Evolutionary conservation across 352 stramenopile genomes (phyloP).

Genomic region (Phytophthora rubi): DNA sequence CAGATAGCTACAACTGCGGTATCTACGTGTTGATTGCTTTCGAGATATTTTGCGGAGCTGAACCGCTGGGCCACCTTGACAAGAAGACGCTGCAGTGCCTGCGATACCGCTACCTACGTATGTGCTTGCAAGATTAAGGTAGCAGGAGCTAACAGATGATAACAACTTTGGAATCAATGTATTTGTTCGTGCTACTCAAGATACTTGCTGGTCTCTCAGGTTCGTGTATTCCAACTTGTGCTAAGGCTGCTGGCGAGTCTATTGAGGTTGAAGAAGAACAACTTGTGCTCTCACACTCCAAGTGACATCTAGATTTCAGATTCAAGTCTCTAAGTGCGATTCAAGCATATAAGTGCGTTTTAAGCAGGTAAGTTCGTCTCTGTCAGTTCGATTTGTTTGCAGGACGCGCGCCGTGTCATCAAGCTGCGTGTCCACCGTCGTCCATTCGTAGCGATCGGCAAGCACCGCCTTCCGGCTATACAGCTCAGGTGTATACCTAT

Average conservation of each 20-base stretch:
- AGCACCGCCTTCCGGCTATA: too few relatives aligned
- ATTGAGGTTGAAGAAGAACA: background rate
- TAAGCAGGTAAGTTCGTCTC: too few relatives aligned
- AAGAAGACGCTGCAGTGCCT: background rate
- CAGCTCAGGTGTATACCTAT: too few relatives aligned
- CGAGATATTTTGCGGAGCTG: background rate
- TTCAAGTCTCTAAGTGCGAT: too few relatives aligned
- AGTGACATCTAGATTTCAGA: too few relatives aligned
- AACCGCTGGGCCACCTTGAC: background rate
- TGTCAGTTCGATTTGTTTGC: too few relatives aligned
- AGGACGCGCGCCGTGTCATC: too few relatives aligned
- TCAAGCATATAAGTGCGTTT: too few relatives aligned
- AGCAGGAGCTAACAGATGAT: background rate
- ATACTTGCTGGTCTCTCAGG: background rate
- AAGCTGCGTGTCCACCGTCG: too few relatives aligned
- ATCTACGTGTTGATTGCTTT: background rate
- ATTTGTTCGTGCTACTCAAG: background rate
- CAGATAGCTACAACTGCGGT: background rate
- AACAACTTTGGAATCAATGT: background rate
- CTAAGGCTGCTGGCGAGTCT: background rate
- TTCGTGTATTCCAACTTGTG: background rate
- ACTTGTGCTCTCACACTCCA: too few relatives aligned
- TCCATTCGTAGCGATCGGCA: too few relatives aligned
- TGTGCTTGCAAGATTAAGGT: background rate
- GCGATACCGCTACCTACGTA: background rate